phyloP scores from a whole-genome alignment of 2,329 filamentous ascomycete species.

The Sarocladium kiliense region DNA sequence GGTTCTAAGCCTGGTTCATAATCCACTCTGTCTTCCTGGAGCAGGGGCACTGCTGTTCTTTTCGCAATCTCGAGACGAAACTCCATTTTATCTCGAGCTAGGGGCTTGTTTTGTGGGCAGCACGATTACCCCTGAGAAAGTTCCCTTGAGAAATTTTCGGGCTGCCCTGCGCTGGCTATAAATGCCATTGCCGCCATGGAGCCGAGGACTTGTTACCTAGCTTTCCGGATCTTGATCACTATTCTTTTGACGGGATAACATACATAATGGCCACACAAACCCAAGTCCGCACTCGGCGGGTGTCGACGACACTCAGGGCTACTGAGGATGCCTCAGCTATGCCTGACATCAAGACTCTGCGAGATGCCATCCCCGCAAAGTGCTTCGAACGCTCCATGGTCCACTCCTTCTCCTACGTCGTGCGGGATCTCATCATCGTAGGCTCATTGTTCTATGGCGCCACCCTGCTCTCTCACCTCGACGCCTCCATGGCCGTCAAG shows the following conservation, averaged over 20 bases:
- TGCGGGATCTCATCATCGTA: conserved; percentile 49
- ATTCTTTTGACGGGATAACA: not conserved
- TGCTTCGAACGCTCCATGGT: conserved; percentile 54
- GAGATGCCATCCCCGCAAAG: conserved; percentile 52
- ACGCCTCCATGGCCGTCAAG: conserved; percentile 39
- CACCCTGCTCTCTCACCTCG: conserved; percentile 46
- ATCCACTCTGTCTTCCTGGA: too few species aligned
- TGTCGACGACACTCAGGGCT: not conserved
- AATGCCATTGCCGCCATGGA: not conserved
- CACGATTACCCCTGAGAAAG: not conserved
- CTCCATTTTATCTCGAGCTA: not conserved
- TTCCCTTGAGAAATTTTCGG: not conserved
- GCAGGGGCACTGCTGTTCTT: too few species aligned
- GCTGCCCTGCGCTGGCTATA: not conserved
- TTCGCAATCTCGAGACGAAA: not conserved
- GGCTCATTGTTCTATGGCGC: conserved; percentile 43
- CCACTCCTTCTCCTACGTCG: conserved; percentile 49
- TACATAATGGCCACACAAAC: not conserved
- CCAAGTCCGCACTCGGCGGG: not conserved
- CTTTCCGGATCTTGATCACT: not conserved
- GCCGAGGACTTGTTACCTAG: not conserved
- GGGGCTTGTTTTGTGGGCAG: not conserved
- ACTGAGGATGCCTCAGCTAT: conserved; percentile 30
- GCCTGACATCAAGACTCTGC: conserved; percentile 43
- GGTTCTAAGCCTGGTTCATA: too few species aligned